Evolutionary conservation across 2,329 filamentous ascomycete genomes (phyloP), one percentile per base, ranked within the genome.

Genomic region (Talaromyces albobiverticillius): DNA sequence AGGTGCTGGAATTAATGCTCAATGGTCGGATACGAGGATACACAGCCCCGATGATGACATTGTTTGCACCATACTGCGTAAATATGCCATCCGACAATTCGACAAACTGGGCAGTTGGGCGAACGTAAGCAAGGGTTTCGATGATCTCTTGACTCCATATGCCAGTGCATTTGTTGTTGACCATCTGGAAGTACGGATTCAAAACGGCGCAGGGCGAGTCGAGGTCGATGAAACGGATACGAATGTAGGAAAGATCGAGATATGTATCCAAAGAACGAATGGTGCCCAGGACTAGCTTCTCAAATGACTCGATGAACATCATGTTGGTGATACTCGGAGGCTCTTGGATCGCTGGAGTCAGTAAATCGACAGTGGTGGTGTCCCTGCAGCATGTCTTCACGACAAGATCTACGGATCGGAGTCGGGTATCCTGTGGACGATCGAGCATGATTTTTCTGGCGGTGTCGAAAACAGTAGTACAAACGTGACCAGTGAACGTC

Each of bases 211-310:
- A 78, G 2, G 85, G 82, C 2, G 86, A 88, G 64, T 90, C 87
- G 5, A 90, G 76, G 68, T 90, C 87, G 51, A 90, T 85, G 62
- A 88, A 90, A 52, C 87, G 83, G 62, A 90, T 89, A 54, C 87
- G 79, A 59, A 91, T 68, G 66, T 84, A 83, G 42, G 83, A 74
- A 29, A 91, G 70, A n/a, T 76, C 72, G 50, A 79, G 78, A 46
- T 89, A 78, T 26, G 75, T 77, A 13, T 79, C 78, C 43, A 90
- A 70, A 3, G 84, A 79, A 46, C 79, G 78, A 29, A 89, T 82
- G 1, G 81, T 85, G 1, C 82, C 78, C 2, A 88, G 60, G 3
- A 90, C 84, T 10, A 90, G 74, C 55, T 79, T 78, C 69, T 90
- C 87, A 61, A 90, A 90, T 0, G 85, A 82, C 22, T 79, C 75